A percentile compares a stretch with the other conserved stretches of the same genome.
Evolutionary conservation across 2,329 filamentous ascomycete species (phyloP).

Genomic region (Rasamsonia emersonii): DNA sequence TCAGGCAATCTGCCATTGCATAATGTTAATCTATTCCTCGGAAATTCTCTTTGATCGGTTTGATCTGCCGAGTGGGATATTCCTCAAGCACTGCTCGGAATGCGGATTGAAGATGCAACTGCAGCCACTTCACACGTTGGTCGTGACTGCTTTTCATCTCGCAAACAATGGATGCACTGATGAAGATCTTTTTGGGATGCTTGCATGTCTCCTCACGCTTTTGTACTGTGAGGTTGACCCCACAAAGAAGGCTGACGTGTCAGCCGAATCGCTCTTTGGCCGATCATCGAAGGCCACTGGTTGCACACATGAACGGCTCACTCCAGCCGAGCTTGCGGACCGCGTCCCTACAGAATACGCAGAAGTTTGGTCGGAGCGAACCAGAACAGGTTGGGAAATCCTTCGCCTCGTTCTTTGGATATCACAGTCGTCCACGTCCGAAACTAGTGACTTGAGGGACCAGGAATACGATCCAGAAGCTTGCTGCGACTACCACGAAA

Average conservation of each 20-base stretch:
- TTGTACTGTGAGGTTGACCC: constrained; percentile 22
- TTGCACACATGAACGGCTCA: constrained; percentile 18
- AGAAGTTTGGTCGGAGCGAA: constrained; percentile 8
- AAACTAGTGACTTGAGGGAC: too few relatives aligned
- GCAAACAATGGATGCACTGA: constrained; percentile 20
- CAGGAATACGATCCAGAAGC: background rate
- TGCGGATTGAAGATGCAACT: constrained; percentile 26
- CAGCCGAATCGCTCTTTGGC: constrained; percentile 9
- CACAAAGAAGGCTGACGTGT: constrained; percentile 11
- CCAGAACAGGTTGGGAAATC: constrained; percentile 16
- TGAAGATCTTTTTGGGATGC: constrained; percentile 33
- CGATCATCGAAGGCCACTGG: constrained; percentile 2
- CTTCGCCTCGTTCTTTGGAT: constrained; percentile 14
- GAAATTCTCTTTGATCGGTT: background rate
- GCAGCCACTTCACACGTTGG: constrained; percentile 28
- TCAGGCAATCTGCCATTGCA: constrained; percentile 31
- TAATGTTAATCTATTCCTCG: constrained; percentile 18
- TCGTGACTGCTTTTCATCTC: constrained; percentile 27
- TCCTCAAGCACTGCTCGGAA: constrained; percentile 15
- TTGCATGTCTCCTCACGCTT: constrained; percentile 28
- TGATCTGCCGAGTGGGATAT: constrained; percentile 19
- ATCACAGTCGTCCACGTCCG: constrained; percentile 3
- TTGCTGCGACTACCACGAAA: background rate
- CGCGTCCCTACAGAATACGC: constrained; percentile 2
- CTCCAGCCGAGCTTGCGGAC: constrained; percentile 13